Conservation (phyloP, 1,284 basidiomycete genomes). For the Thelephora terrestris region DNA sequence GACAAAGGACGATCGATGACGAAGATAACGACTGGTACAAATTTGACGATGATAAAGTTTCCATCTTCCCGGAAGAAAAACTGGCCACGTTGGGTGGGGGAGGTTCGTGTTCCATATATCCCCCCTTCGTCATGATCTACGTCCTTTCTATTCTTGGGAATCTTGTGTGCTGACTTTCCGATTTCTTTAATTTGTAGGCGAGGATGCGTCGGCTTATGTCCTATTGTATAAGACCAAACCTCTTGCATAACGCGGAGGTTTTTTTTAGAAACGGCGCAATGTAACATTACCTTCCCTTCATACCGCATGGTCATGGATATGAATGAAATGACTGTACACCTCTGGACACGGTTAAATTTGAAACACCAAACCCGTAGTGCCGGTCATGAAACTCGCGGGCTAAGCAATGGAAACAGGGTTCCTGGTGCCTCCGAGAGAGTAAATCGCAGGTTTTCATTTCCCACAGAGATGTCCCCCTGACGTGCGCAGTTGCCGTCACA, state of each 20-base stretch:
- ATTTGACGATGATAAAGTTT: constrained; percentile 90
- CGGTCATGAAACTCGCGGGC: too few species aligned
- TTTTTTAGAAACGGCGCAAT: too few species aligned
- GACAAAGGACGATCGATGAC: constrained; percentile 25
- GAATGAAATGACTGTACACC: too few species aligned
- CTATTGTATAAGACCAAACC: constrained; percentile 65
- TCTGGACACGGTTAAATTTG: too few species aligned
- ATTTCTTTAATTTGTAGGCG: constrained; percentile 26
- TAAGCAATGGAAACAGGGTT: too few species aligned
- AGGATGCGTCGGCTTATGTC: constrained; percentile 81
- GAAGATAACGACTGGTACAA: constrained; percentile 81
- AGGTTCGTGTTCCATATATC: constrained; percentile 25
- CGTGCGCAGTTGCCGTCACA: too few species aligned
- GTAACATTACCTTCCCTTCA: too few species aligned
- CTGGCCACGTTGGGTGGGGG: constrained; percentile 80
- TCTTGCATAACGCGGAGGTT: constrained; percentile 19
- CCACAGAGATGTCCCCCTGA: too few species aligned
- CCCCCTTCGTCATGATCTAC: constrained; percentile 14
- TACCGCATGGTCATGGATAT: too few species aligned
- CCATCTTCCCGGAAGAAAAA: constrained; percentile 73
- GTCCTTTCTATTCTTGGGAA: constrained; percentile 21
- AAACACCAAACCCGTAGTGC: too few species aligned
- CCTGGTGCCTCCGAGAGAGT: too few species aligned
- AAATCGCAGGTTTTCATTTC: too few species aligned
- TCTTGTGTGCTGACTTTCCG: constrained; percentile 13